Evolutionary conservation across 2,329 filamentous ascomycete genomes (phyloP), one percentile per base, ranked within the genome.

Genomic region (Venturiaceae sp.): DNA sequence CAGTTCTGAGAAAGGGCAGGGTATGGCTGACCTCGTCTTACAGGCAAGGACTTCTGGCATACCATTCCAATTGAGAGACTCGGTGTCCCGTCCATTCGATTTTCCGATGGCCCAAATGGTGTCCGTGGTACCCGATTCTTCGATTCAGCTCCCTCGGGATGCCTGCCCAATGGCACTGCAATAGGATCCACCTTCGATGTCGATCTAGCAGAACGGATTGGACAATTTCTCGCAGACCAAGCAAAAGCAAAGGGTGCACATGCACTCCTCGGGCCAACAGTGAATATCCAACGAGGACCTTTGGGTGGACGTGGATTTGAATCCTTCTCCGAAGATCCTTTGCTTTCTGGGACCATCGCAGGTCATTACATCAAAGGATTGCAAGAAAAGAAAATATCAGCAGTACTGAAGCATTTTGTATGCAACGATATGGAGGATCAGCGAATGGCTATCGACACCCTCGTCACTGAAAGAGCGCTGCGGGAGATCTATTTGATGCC

Each of bases 121-220:
- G 83, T 85, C 47, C 82, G 85, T 26, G 85, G 85, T n/a, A n/a
- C n/a, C n/a, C n/a, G 36, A 39, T 87, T 87, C 67, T 86, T 87
- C 54, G 84, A 84, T 44, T 84, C 85, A 21, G 84, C 78, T 33
- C 76, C 75, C 26, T 79, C 82, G 1, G 82, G 82, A n/a, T 84
- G 82, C 64, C 79, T 85, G 63, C 82, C 82, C 11, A 83, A 81
- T 61, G 81, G 80, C 23, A 82, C 81, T 0, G 78, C 74, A 1
- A 73, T 85, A 5, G 82, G 79, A 30, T 75, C 82, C 4, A 84
- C 82, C 26, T 85, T 80, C 66, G 82, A 85, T 67, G 69, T 72
- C 32, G 68, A 75, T 5, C 75, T 84, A 9, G 73, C 83, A 1
- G 72, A 78, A 52, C 70, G 77, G 64, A 75, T 78, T 19, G 80